These are phyloP conservation scores for Sporothrix brunneoviolacea DNA, from an alignment of 2,329 filamentous ascomycete species.

Conservation along the genomic window DNA sequence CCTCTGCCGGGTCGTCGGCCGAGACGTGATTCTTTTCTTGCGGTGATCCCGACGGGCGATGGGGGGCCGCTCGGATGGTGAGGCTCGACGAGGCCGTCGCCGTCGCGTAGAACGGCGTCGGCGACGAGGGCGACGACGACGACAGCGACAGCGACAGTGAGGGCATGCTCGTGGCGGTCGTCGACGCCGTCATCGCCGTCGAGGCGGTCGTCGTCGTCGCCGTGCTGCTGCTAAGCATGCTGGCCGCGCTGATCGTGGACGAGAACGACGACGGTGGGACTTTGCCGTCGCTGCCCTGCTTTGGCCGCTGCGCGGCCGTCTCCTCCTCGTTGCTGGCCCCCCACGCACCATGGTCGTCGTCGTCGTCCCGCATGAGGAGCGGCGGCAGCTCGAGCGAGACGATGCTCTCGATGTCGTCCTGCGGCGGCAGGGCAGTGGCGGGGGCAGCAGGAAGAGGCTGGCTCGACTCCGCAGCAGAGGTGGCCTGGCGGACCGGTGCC, in stretches of 20 bases:
- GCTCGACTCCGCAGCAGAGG: no score
- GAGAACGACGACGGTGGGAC: constrained; percentile 4
- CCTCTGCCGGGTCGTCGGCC: no score
- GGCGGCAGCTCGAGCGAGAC: constrained; percentile 7
- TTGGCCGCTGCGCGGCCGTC: no score
- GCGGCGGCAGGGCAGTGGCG: not conserved
- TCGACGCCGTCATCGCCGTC: not conserved
- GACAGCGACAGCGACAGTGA: not conserved
- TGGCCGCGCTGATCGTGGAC: constrained; percentile 4
- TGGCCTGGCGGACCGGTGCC: no score
- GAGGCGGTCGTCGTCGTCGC: not conserved
- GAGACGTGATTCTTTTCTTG: no score
- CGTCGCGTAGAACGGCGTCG: not conserved
- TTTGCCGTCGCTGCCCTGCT: not conserved
- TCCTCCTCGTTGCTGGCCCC: not conserved
- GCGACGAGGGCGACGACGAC: no score
- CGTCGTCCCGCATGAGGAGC: not conserved
- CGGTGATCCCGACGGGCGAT: no score
- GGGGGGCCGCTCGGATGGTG: not conserved
- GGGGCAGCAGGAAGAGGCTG: constrained; percentile 12
- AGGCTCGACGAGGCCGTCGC: not conserved
- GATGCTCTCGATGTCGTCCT: not conserved
- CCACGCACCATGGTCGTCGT: not conserved
- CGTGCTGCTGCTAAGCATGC: constrained; percentile 9
- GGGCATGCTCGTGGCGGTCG: not conserved